These are phyloP conservation scores for Crucihimalaya himalaica DNA, from an alignment of 345 rosid species.

Conservation along the genomic window DNA sequence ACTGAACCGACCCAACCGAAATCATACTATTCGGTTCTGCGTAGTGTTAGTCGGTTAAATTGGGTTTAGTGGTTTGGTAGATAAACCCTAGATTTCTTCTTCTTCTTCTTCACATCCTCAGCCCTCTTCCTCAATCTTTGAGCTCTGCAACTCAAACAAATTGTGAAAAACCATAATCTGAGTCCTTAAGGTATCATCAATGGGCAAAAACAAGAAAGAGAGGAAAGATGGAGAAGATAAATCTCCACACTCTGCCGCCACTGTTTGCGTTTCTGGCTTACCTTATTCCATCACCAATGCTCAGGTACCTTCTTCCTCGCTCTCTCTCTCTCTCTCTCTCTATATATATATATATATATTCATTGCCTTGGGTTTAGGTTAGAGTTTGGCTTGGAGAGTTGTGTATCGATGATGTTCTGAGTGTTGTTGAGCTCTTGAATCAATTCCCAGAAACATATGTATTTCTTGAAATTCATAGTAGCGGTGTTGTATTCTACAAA, in stretches of 20 bases:
- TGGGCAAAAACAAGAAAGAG: conserved; percentile 54
- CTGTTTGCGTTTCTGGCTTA: conserved; percentile 78
- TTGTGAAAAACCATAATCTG: conserved; percentile 2
- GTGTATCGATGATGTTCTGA: neutral
- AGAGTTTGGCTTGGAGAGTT: neutral
- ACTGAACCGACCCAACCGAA: neutral
- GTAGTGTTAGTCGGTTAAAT: neutral
- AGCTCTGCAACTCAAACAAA: conserved; percentile 13
- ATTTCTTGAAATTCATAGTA: neutral
- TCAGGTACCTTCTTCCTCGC: conserved; percentile 49
- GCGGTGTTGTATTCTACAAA: neutral
- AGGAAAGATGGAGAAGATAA: conserved; percentile 48
- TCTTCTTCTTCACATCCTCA: neutral
- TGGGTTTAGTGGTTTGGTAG: conserved; percentile 14
- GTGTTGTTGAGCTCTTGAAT: too few relatives aligned
- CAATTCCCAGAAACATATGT: too few relatives aligned
- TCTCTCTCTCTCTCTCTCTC: neutral
- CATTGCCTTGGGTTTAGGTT: neutral
- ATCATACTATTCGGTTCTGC: neutral
- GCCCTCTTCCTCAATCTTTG: neutral
- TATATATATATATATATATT: neutral
- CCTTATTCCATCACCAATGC: conserved; percentile 83
- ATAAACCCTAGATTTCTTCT: conserved; percentile 28
- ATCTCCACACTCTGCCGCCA: conserved; percentile 62
- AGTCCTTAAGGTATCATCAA: conserved; percentile 7